Base-by-base conservation (phyloP, 352 stramenopile genomes). In the Phytopythium sindhum region DNA sequence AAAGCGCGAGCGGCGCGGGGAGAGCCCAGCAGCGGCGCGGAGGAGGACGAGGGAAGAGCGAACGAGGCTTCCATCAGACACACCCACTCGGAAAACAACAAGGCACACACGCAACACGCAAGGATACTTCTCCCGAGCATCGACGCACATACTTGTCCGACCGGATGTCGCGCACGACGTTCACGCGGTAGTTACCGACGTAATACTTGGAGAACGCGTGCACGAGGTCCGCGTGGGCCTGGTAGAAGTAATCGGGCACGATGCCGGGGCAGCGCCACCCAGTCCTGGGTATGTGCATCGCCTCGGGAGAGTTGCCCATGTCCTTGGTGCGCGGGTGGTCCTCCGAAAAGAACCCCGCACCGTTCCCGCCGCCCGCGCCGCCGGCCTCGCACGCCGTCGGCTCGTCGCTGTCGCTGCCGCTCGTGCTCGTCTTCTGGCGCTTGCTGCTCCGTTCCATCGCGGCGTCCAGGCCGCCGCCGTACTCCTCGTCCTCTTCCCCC, bases 171-270 rank as follows among this genome's bases (percentile, higher is more conserved):
- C 78, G 69, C 59, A 90, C 78, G 31, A 86, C 71, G 60, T 88
- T 90, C 31, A 88, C 70, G 31, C 77, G 71, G 69, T 90, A 88
- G 21, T 65, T 63, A 35, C 77, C 78, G 31, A 90, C 75, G 69
- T 84, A 88, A 24, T 80, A 90, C 60, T 88, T 90, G 10, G 75
- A 76, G 71, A 90, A 90, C 1, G 78, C 78, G 51, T 86, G 77
- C 0, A 87, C 75, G 31, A 87, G 67, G 31, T 87, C 73, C 47
- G 74, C 65, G 54, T 88, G 66, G 7, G 73, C 60, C 17, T 73
- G 63, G 63, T 87, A 90, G 57, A 86, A 88, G 21, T 63, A 66
- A 31, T 83, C 77, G 0, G 81, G 78, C 21, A 90, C 71, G 47
- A 88, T 77, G 1, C 81, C 81, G 4, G 81, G 81, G 57, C 78